Evolutionary conservation across 345 rosid genomes (phyloP).

Genomic region (Camelina laxa): DNA sequence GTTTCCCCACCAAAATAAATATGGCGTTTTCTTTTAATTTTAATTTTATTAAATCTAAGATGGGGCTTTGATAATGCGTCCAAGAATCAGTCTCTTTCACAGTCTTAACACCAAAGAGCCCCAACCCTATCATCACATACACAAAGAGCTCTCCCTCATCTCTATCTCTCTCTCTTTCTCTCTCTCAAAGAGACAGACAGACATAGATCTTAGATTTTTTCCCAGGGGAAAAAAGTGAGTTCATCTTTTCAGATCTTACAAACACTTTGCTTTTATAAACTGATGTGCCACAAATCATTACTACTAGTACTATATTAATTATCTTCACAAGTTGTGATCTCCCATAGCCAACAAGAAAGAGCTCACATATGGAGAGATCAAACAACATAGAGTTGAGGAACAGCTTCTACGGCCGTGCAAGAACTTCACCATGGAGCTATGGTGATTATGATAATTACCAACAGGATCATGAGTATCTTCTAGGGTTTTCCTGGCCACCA

Average conservation of each 20-base stretch:
- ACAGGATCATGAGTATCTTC: slow-evolving; percentile 54
- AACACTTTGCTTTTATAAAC: slow-evolving; percentile 39
- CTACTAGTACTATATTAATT: slow-evolving; percentile 39
- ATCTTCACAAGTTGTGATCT: slow-evolving; percentile 30
- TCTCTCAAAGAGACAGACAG: slow-evolving; percentile 30
- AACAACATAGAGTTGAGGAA: slow-evolving; percentile 49
- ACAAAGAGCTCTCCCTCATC: slow-evolving; percentile 19
- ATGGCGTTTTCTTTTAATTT: background rate
- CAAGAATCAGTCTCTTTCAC: slow-evolving; percentile 51
- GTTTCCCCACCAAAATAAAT: slow-evolving; percentile 16
- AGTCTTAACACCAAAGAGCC: slow-evolving; percentile 48
- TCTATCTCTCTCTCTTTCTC: slow-evolving; percentile 9
- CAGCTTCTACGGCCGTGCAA: slow-evolving; percentile 50
- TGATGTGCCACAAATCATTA: slow-evolving; percentile 45
- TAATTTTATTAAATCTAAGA: slow-evolving; percentile 22
- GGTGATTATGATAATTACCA: slow-evolving; percentile 49
- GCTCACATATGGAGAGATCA: slow-evolving; percentile 53
- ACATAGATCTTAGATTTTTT: slow-evolving; percentile 44
- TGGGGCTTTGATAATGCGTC: slow-evolving; percentile 44
- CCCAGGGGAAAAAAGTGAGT: slow-evolving; percentile 40
- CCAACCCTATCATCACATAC: slow-evolving; percentile 43
- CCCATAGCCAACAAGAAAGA: slow-evolving; percentile 32
- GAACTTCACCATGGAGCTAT: slow-evolving; percentile 52
- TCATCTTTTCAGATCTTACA: slow-evolving; percentile 47
- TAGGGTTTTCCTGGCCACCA: slow-evolving; percentile 92